Percentiles rank a stretch among this genome's conserved stretches.
These are phyloP conservation scores for Melanogaster broomeanus DNA, from an alignment of 768 basidiomycete species.

Conservation along the genomic window DNA sequence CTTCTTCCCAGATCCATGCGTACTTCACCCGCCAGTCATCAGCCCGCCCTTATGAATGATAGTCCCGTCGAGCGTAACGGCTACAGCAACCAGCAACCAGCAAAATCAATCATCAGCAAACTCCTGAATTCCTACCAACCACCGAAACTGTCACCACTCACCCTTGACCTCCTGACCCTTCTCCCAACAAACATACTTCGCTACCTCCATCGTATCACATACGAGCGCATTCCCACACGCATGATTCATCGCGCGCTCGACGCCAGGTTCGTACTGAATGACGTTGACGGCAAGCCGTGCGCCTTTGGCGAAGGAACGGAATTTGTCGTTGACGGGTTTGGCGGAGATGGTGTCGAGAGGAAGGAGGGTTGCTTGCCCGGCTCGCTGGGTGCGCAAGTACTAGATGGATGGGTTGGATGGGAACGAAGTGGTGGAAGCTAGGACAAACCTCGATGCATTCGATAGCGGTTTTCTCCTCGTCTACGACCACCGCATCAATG, in stretches of 20 bases:
- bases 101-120: neutral
- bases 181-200: constrained; percentile 88
- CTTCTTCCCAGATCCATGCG: constrained; percentile 74
- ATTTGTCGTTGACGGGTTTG: constrained; percentile 93
- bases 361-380: constrained; percentile 96
- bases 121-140: too few species aligned
- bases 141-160: constrained; percentile 31
- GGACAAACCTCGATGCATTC: constrained; percentile 88
- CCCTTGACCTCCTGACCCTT: constrained; percentile 97
- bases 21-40: constrained; percentile 92
- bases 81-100: constrained; percentile 46
- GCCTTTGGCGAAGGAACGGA: constrained; percentile 87
- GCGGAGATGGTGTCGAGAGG: constrained; percentile 97
- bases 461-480: constrained; percentile 95
- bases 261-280: constrained; percentile 76
- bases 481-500: constrained; percentile 94
- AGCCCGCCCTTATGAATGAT: constrained; percentile 96
- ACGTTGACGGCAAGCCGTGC: constrained; percentile 86
- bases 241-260: constrained; percentile 95
- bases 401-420: constrained; percentile 29
- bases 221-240: constrained; percentile 95
- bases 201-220: constrained; percentile 95
- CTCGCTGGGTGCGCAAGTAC: constrained; percentile 94
- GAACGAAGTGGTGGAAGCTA: neutral
- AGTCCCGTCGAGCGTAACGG: constrained; percentile 95